Evolutionary conservation across 2,329 filamentous ascomycete species (phyloP).

Genomic region (Botryotinia convoluta): DNA sequence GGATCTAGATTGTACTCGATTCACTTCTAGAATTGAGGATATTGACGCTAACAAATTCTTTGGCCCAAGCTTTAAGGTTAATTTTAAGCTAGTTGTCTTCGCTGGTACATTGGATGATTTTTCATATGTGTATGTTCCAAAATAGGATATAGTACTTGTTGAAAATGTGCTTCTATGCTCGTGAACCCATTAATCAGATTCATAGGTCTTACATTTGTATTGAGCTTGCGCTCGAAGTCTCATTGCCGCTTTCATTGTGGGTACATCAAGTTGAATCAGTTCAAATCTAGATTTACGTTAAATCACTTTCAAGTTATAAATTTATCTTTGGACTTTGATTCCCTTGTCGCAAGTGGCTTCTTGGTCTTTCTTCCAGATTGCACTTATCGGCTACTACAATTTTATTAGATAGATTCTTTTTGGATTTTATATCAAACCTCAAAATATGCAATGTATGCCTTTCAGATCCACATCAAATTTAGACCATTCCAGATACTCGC

Average conservation of each 20-base stretch:
- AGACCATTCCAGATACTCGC: background rate
- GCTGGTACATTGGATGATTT: background rate
- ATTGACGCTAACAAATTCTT: background rate
- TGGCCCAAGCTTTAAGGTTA: background rate
- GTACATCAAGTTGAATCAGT: background rate
- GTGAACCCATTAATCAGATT: fast-evolving
- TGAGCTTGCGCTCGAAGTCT: background rate
- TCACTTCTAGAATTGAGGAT: background rate
- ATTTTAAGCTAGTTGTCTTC: background rate
- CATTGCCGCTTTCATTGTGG: too few relatives aligned
- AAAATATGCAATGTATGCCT: background rate
- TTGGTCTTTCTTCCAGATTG: fast-evolving
- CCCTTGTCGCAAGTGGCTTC: background rate
- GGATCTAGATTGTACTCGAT: background rate
- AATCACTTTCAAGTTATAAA: fast-evolving
- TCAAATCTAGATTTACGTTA: background rate
- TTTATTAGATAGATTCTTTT: background rate
- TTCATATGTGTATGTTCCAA: background rate
- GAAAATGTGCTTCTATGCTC: too few relatives aligned
- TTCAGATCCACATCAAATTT: background rate
- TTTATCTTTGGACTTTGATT: background rate
- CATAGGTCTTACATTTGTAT: background rate
- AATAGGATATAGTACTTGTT: background rate
- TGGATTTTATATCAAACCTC: background rate
- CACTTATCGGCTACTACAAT: too few relatives aligned